A percentile compares a stretch with the other conserved stretches of the same genome.
Conservation (phyloP, 2,329 filamentous ascomycete species). For the Botrytis byssoidea region DNA sequence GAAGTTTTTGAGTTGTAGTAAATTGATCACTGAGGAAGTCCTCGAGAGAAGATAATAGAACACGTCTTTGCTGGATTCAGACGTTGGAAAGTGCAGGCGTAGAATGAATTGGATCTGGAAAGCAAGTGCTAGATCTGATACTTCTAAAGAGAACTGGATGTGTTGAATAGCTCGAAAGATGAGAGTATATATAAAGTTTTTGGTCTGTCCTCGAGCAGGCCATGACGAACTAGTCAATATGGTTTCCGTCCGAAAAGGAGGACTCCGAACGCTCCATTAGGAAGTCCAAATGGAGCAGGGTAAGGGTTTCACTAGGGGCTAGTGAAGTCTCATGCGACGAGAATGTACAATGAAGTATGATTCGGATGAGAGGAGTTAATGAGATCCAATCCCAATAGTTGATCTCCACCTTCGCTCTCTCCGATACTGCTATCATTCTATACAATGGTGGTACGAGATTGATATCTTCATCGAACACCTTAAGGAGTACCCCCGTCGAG, state of each 20-base stretch:
- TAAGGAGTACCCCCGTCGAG: background rate
- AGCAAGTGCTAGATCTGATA: background rate
- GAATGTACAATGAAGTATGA: background rate
- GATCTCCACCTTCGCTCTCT: constrained; percentile 2
- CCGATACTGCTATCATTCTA: constrained; percentile 1
- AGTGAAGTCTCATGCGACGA: background rate
- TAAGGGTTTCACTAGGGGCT: background rate
- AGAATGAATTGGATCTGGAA: background rate
- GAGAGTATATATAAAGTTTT: constrained; percentile 3
- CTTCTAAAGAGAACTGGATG: background rate
- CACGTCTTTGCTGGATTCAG: background rate
- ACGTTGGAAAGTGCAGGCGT: background rate
- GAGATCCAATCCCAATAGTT: background rate
- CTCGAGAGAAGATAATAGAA: too few species aligned
- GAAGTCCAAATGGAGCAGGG: background rate
- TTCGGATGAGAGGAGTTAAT: background rate
- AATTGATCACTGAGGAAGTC: background rate
- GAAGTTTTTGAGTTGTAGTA: background rate
- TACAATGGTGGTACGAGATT: background rate
- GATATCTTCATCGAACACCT: background rate
- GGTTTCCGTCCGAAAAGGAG: background rate
- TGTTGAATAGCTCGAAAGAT: background rate
- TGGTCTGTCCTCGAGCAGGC: background rate
- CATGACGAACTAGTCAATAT: background rate
- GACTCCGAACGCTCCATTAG: constrained; percentile 5